These are phyloP conservation scores for Phytopythium chamaehyphon DNA, from an alignment of 352 stramenopile genomes.

Conservation along the genomic window DNA sequence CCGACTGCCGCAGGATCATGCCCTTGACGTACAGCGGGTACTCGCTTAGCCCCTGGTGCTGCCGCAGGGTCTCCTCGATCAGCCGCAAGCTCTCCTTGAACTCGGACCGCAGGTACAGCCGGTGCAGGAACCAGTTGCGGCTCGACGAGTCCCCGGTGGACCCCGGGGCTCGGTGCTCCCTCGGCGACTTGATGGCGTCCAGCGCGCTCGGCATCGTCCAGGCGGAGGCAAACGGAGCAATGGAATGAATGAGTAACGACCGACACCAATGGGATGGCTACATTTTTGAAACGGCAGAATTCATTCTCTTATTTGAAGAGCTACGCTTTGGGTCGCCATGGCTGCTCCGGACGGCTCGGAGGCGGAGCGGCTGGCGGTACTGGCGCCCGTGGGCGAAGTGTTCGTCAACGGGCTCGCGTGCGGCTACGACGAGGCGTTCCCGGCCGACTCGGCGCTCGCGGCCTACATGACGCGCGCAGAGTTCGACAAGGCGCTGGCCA, in stretches of 20 bases:
- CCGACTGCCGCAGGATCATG: conserved; percentile 85
- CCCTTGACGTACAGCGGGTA: conserved; percentile 92
- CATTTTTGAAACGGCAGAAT: too few species aligned
- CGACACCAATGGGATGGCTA: too few species aligned
- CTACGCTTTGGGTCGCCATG: not conserved
- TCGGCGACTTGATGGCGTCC: conserved; percentile 54
- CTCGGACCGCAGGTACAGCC: conserved; percentile 80
- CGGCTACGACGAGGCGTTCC: conserved; percentile 74
- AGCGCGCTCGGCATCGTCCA: conserved; percentile 19
- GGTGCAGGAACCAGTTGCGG: conserved; percentile 84
- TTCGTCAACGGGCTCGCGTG: conserved; percentile 80
- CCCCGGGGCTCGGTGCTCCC: conserved; percentile 26
- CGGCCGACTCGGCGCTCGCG: conserved; percentile 29
- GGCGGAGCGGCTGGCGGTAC: conserved; percentile 33
- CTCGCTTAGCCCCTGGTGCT: conserved; percentile 85
- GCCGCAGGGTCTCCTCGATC: conserved; percentile 86
- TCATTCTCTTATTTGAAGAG: not conserved
- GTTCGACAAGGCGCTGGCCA: conserved; percentile 53
- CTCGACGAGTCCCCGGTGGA: conserved; percentile 21
- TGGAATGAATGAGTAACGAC: not conserved
- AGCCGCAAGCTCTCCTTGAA: conserved; percentile 87
- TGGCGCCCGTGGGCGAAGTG: conserved; percentile 61
- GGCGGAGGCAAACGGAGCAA: not conserved
- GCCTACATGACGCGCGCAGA: conserved; percentile 56
- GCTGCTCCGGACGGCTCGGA: conserved; percentile 9